These are phyloP conservation scores for Psidium guajava DNA, from an alignment of 345 rosid genomes.

Conservation along the genomic window DNA sequence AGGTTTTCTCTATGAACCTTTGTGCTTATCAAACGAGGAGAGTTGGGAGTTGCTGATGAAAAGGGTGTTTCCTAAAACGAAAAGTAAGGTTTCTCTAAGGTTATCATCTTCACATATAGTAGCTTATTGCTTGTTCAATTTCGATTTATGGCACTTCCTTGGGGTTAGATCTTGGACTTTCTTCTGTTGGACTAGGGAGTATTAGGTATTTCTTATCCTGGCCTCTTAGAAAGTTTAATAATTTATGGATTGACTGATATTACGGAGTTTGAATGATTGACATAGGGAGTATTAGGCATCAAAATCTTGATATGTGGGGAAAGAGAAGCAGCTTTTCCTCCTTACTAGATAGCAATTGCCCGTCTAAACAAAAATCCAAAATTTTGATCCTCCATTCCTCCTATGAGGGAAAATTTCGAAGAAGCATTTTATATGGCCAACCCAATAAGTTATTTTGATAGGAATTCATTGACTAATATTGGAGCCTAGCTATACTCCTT, in stretches of 20 bases:
- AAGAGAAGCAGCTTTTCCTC: accelerated
- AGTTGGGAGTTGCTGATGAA: constrained; percentile 34
- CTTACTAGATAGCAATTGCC: background rate
- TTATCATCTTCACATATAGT: background rate
- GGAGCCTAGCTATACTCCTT: background rate
- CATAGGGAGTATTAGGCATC: background rate
- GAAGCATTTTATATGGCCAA: no score
- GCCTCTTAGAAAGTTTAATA: background rate
- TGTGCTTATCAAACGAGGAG: constrained; percentile 6
- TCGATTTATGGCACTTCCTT: no score
- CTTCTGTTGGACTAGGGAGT: no score
- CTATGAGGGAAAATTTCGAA: background rate
- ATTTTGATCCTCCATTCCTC: background rate
- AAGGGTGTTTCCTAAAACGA: constrained; percentile 17
- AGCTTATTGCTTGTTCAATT: background rate
- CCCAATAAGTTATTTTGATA: accelerated
- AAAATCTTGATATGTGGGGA: accelerated
- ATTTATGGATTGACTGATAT: accelerated
- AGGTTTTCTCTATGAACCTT: constrained; percentile 1
- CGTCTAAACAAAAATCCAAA: background rate
- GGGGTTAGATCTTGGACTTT: no score
- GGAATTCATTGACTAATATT: background rate
- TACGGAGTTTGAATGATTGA: accelerated
- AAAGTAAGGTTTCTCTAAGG: constrained; percentile 8
- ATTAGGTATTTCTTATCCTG: background rate